These are phyloP conservation scores for Stygiomarasmius scandens DNA, from an alignment of 1,284 basidiomycete species.

Conservation along the genomic window DNA sequence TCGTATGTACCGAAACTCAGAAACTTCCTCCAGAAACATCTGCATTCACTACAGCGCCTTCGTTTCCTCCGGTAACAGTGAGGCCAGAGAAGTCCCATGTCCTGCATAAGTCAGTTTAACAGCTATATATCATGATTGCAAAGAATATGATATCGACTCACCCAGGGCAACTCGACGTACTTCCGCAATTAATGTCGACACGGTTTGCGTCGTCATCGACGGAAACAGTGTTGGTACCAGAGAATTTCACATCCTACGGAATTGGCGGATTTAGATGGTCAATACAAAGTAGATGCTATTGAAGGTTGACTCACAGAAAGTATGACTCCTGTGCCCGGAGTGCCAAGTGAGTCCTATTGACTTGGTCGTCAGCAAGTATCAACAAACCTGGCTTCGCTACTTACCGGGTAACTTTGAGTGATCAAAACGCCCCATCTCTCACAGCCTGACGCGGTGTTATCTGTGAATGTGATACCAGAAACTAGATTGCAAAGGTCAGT, in stretches of 20 bases:
- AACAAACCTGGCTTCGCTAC: too few species aligned
- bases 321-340: slow-evolving; percentile 50
- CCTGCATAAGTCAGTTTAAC: neutral
- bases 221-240: slow-evolving; percentile 10
- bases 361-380: too few species aligned
- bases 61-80: slow-evolving; percentile 8
- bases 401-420: slow-evolving; percentile 48
- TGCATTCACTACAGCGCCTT: slow-evolving; percentile 5
- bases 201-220: slow-evolving; percentile 6
- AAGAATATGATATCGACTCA: neutral
- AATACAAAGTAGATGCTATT: too few species aligned
- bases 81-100: slow-evolving; percentile 12
- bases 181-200: slow-evolving; percentile 13
- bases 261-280: too few species aligned
- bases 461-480: slow-evolving; percentile 45
- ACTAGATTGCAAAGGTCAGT: slow-evolving; percentile 23
- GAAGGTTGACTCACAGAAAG: slow-evolving; percentile 21
- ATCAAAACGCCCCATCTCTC: slow-evolving; percentile 48
- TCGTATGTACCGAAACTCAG: neutral
- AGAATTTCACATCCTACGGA: slow-evolving; percentile 5
- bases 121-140: neutral
- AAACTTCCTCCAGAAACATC: slow-evolving; percentile 6
- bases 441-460: slow-evolving; percentile 44
- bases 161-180: slow-evolving; percentile 19
- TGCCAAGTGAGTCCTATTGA: slow-evolving; percentile 31